Percentiles rank a stretch among this genome's conserved stretches.
Conservation (phyloP, 2,329 filamentous ascomycete species). For the Elsinoe perseae region DNA sequence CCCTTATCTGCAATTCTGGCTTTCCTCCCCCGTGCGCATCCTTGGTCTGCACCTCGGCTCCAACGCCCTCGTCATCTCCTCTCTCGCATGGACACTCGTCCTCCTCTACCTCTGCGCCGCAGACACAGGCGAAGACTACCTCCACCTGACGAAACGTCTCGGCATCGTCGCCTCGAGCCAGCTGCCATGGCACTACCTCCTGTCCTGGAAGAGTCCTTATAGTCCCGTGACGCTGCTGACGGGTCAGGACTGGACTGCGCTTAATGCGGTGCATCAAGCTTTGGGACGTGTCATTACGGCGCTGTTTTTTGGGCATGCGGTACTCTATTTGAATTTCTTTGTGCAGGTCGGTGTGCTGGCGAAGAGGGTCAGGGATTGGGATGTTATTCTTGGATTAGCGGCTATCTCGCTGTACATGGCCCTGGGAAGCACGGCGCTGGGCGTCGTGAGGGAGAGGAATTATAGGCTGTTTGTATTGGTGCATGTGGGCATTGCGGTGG, state of each 20-base stretch:
- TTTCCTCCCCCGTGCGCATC: conserved; percentile 27
- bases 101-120: conserved; percentile 43
- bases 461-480: conserved; percentile 50
- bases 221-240: conserved; percentile 47
- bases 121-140: conserved; percentile 53
- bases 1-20: conserved; percentile 22
- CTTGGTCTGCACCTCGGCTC: conserved; percentile 33
- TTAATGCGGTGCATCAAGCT: conserved; percentile 52
- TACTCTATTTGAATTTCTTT: conserved; percentile 53
- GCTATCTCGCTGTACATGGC: conserved; percentile 39
- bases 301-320: conserved; percentile 46
- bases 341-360: conserved; percentile 42
- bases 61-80: conserved; percentile 44
- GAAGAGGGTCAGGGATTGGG: conserved; percentile 48
- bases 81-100: conserved; percentile 45
- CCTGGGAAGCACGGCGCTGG: conserved; percentile 44
- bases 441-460: conserved; percentile 38
- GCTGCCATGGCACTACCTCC: conserved; percentile 51
- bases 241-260: conserved; percentile 45
- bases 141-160: conserved; percentile 56
- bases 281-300: conserved; percentile 48
- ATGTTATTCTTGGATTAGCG: conserved; percentile 50
- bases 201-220: conserved; percentile 45
- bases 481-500: conserved; percentile 46
- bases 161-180: conserved; percentile 54